These are phyloP conservation scores for Fraxinus platypoda DNA, from an alignment of 305 asterid genomes.

Conservation along the genomic window DNA sequence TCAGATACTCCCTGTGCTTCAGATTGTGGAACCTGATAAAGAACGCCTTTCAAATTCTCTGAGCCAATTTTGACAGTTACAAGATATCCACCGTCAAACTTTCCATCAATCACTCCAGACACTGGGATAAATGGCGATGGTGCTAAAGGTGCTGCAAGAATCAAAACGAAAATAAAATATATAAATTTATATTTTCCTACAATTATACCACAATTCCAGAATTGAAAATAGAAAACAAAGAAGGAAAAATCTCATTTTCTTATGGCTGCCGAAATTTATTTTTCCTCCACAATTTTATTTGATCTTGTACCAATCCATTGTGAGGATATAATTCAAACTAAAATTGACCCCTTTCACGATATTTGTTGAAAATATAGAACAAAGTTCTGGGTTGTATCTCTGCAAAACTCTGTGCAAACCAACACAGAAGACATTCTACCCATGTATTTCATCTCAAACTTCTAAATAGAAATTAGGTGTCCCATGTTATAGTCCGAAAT, in stretches of 20 bases:
- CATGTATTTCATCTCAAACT: not conserved
- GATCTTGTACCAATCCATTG: not conserved
- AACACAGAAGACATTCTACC: not conserved
- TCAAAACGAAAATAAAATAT: not conserved
- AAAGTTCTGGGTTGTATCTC: not conserved
- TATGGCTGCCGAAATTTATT: not conserved
- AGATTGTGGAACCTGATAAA: slow-evolving; percentile 48
- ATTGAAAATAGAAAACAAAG: not conserved
- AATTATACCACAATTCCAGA: not conserved
- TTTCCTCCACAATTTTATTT: not conserved
- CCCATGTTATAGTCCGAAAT: not conserved
- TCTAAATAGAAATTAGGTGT: not conserved
- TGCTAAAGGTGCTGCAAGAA: slow-evolving; percentile 30
- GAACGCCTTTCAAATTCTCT: slow-evolving; percentile 75
- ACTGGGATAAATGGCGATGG: slow-evolving; percentile 47
- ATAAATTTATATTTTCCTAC: not conserved
- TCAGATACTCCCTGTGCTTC: slow-evolving; percentile 21
- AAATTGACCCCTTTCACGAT: not conserved
- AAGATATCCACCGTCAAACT: slow-evolving; percentile 84
- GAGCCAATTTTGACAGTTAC: slow-evolving; percentile 67
- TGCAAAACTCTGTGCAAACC: not conserved
- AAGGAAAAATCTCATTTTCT: not conserved
- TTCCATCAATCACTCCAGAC: slow-evolving; percentile 79
- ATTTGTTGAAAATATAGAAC: not conserved
- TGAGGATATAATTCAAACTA: not conserved